phyloP scores from a whole-genome alignment of 2,329 filamentous ascomycete species.

The Cordyceps javanica region DNA sequence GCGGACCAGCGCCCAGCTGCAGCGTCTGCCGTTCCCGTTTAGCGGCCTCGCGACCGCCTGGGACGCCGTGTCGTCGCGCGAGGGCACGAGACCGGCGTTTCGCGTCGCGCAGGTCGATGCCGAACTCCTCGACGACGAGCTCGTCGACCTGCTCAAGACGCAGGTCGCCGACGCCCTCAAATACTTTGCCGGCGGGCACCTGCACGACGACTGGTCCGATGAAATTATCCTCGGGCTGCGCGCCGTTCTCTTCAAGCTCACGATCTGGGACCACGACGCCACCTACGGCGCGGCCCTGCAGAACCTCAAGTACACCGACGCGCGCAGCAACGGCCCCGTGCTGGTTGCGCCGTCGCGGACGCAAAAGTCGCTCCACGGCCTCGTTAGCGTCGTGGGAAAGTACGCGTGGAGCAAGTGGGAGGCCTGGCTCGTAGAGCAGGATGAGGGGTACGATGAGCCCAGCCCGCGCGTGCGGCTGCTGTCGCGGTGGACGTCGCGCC shows the following conservation, averaged over 20 bases:
- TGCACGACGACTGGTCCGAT: conserved; percentile 79
- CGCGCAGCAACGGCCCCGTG: conserved; percentile 57
- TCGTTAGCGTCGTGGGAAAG: conserved; percentile 78
- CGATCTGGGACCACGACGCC: conserved; percentile 93
- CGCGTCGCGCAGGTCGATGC: conserved; percentile 95
- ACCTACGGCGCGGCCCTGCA: conserved; percentile 92
- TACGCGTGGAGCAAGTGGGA: conserved; percentile 94
- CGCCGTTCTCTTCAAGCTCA: conserved; percentile 83
- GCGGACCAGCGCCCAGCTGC: conserved; percentile 47
- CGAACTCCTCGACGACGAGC: conserved; percentile 88
- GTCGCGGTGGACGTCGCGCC: conserved; percentile 60
- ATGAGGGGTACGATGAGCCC: conserved; percentile 65
- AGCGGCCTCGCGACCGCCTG: conserved; percentile 55
- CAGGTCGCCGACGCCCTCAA: conserved; percentile 86
- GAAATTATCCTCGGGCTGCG: conserved; percentile 78
- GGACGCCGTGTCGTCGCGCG: conserved; percentile 65
- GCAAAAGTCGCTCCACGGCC: conserved; percentile 80
- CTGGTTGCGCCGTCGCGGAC: conserved; percentile 65
- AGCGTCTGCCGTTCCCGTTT: conserved; percentile 57
- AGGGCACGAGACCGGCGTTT: conserved; percentile 79
- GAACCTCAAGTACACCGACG: conserved; percentile 85
- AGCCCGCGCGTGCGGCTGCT: conserved; percentile 48
- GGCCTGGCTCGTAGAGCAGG: conserved; percentile 70
- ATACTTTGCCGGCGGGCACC: conserved; percentile 68
- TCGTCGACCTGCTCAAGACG: conserved; percentile 74